Percentiles rank a stretch among this genome's conserved stretches.
These are phyloP conservation scores for Geotrichum bryndzae DNA, from an alignment of 1,139 yeast species.

Conservation along the genomic window DNA sequence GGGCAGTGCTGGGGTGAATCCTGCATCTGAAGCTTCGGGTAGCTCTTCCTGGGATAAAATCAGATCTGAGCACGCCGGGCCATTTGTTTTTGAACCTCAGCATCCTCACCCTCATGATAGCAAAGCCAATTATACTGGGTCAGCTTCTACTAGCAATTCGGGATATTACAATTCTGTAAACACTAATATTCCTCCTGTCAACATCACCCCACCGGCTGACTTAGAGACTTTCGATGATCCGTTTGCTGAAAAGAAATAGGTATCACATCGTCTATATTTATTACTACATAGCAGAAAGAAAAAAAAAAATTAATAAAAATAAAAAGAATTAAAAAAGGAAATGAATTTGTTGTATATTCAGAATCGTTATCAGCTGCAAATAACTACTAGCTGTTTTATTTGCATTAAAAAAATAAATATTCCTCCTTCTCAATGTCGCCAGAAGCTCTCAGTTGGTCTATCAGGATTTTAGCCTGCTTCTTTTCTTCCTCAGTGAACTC, in stretches of 20 bases:
- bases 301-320: not conserved
- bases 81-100: slow-evolving; percentile 17
- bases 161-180: not conserved
- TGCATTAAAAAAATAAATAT: slow-evolving; percentile 10
- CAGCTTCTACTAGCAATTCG: not conserved
- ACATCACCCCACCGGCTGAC: not conserved
- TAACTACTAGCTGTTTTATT: not conserved
- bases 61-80: slow-evolving; percentile 15
- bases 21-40: not conserved
- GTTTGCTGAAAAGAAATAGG: slow-evolving; percentile 12
- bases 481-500: slow-evolving; percentile 47
- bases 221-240: slow-evolving; percentile 10
- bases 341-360: not conserved
- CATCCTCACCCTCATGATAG: slow-evolving; percentile 8
- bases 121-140: not conserved
- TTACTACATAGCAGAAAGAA: not conserved
- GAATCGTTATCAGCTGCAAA: not conserved
- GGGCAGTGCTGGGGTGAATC: not conserved
- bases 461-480: slow-evolving; percentile 38
- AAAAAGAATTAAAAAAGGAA: not conserved
- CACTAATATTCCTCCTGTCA: not conserved
- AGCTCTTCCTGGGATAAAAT: slow-evolving; percentile 16
- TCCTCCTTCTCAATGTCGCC: slow-evolving; percentile 17
- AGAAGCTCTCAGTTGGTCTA: slow-evolving; percentile 28
- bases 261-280: not conserved